Conservation (phyloP, 2,329 filamentous ascomycete species). For the Pseudocercospora crystallina region DNA sequence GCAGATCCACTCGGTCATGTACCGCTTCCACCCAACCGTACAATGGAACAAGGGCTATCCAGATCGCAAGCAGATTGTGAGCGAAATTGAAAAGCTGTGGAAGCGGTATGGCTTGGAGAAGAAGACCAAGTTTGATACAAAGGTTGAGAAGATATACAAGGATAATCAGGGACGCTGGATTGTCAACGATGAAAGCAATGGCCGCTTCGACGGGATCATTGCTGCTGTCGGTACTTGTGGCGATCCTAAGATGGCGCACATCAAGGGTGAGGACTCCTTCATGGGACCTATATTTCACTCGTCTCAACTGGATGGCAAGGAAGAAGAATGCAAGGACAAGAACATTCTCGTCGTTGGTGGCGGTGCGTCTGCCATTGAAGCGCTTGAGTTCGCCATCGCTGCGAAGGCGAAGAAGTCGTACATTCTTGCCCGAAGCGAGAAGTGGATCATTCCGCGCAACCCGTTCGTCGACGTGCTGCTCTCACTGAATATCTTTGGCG, state of each 20-base stretch:
- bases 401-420: conserved; percentile 67
- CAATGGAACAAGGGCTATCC: conserved; percentile 76
- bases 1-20: conserved; percentile 85
- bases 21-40: conserved; percentile 80
- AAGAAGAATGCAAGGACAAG: conserved; percentile 66
- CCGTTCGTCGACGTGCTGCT: conserved; percentile 71
- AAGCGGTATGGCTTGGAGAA: conserved; percentile 69
- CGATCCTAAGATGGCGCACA: conserved; percentile 68
- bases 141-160: conserved; percentile 68
- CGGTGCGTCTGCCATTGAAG: conserved; percentile 79
- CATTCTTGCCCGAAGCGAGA: conserved; percentile 62
- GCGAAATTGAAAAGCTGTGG: conserved; percentile 71
- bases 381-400: conserved; percentile 72
- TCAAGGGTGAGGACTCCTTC: conserved; percentile 71
- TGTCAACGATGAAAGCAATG: conserved; percentile 69
- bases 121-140: conserved; percentile 70
- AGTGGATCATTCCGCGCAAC: conserved; percentile 62
- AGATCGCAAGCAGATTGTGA: conserved; percentile 70
- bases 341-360: conserved; percentile 77
- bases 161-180: conserved; percentile 71
- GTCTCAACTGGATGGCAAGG: conserved; percentile 70
- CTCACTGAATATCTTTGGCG: conserved; percentile 73
- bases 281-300: conserved; percentile 73
- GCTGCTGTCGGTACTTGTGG: conserved; percentile 79
- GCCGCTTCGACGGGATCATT: conserved; percentile 75